These are phyloP conservation scores for Puccinia coronata DNA, from an alignment of 1,284 basidiomycete species.

Conservation along the genomic window DNA sequence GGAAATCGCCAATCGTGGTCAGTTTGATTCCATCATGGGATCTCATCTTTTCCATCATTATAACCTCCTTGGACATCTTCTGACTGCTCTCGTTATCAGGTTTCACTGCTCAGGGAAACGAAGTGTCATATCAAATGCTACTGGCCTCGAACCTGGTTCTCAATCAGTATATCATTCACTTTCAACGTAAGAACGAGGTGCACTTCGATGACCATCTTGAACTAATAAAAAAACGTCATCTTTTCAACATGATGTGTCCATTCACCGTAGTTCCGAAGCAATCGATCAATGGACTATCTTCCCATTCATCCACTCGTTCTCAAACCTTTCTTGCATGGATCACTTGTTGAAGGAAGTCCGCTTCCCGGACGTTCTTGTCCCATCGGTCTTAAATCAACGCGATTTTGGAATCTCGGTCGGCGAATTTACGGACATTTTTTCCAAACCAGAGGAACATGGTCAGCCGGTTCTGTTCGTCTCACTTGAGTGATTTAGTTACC, in stretches of 20 bases:
- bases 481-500: neutral
- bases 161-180: conserved; percentile 65
- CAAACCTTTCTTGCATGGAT: conserved; percentile 69
- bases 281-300: conserved; percentile 73
- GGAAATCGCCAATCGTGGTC: conserved; percentile 78
- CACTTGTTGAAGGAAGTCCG: conserved; percentile 68
- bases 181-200: too few species aligned
- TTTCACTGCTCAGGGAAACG: conserved; percentile 84
- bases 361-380: conserved; percentile 81
- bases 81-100: conserved; percentile 62
- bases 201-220: too few species aligned
- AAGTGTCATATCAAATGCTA: conserved; percentile 91
- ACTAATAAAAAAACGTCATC: too few species aligned
- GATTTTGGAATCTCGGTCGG: conserved; percentile 85
- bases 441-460: conserved; percentile 62
- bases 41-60: too few species aligned
- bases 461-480: conserved; percentile 52
- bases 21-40: conserved; percentile 52
- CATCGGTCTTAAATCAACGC: conserved; percentile 66
- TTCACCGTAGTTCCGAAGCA: conserved; percentile 66
- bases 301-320: conserved; percentile 86
- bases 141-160: conserved; percentile 78
- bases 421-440: conserved; percentile 91
- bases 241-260: neutral
- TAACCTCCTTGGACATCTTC: too few species aligned